Evolutionary conservation across 441 rosid species (phyloP).

Genomic region (Gossypium davidsonii): DNA sequence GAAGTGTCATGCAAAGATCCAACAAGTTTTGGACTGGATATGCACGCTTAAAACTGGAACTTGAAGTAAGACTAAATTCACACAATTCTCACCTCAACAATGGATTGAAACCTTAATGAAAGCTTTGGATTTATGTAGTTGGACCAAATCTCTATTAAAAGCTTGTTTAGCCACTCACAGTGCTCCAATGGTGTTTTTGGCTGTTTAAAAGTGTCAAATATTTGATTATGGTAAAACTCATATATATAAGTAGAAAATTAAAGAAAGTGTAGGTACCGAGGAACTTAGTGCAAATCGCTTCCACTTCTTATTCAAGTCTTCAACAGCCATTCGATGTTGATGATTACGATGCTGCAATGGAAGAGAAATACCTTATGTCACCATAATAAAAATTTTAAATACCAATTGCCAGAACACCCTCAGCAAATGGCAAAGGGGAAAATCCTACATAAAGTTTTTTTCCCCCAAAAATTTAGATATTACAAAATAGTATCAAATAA

Average conservation of each 20-base stretch:
- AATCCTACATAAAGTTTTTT: background rate
- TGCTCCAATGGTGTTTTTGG: slow-evolving; percentile 84
- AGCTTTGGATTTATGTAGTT: slow-evolving; percentile 62
- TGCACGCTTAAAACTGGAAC: background rate
- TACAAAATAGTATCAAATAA: background rate
- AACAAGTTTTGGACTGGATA: background rate
- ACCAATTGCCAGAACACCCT: background rate
- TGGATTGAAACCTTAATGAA: slow-evolving; percentile 57
- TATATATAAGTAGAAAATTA: background rate
- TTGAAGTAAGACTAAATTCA: background rate
- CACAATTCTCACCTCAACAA: slow-evolving; percentile 64
- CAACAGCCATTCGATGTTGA: slow-evolving; percentile 59
- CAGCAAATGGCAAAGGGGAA: background rate
- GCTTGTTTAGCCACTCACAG: slow-evolving; percentile 91
- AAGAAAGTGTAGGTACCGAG: slow-evolving; percentile 40
- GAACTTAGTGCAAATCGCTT: slow-evolving; percentile 49
- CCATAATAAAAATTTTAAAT: background rate
- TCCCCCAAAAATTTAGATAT: background rate
- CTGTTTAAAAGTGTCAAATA: slow-evolving; percentile 32
- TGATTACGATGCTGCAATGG: slow-evolving; percentile 58
- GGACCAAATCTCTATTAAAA: slow-evolving; percentile 77
- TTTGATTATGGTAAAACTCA: background rate
- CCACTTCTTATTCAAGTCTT: slow-evolving; percentile 86
- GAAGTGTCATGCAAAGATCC: background rate
- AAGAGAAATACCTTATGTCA: background rate